A percentile compares a stretch with the other conserved stretches of the same genome.
These are phyloP conservation scores for Fragilaria radians DNA, from an alignment of 108 stramenopile genomes.

Conservation along the genomic window DNA sequence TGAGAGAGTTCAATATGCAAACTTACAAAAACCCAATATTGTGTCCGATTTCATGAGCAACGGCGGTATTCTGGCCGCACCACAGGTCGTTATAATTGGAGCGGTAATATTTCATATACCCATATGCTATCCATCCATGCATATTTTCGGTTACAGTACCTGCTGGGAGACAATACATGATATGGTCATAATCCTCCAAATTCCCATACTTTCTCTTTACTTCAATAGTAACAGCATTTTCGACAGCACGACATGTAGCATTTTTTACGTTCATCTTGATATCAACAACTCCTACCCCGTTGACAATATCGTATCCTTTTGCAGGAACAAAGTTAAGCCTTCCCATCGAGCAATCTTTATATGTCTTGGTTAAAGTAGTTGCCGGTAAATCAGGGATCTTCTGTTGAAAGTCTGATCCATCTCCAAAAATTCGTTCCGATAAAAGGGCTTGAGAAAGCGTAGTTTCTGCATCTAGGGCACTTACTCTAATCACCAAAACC, in stretches of 20 bases:
- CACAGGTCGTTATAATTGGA: conserved; percentile 44
- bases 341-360: background rate
- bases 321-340: background rate
- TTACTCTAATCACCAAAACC: background rate
- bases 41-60: conserved; percentile 62
- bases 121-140: conserved; percentile 9
- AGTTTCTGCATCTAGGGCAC: background rate
- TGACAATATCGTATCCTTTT: background rate
- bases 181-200: background rate
- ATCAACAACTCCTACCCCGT: background rate
- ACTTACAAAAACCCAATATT: conserved; percentile 35
- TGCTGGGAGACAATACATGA: background rate
- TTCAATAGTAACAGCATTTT: background rate
- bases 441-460: background rate
- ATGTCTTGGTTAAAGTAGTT: background rate
- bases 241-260: background rate
- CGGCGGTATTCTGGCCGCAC: conserved; percentile 28
- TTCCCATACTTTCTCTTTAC: background rate
- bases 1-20: too few relatives aligned
- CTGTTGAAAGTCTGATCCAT: background rate
- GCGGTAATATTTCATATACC: background rate
- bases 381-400: background rate
- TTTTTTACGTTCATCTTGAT: background rate
- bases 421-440: background rate
- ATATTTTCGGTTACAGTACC: background rate